A percentile compares a stretch with the other conserved stretches of the same genome.
These are phyloP conservation scores for Capronia coronata DNA, from an alignment of 2,329 filamentous ascomycete genomes.

Conservation along the genomic window DNA sequence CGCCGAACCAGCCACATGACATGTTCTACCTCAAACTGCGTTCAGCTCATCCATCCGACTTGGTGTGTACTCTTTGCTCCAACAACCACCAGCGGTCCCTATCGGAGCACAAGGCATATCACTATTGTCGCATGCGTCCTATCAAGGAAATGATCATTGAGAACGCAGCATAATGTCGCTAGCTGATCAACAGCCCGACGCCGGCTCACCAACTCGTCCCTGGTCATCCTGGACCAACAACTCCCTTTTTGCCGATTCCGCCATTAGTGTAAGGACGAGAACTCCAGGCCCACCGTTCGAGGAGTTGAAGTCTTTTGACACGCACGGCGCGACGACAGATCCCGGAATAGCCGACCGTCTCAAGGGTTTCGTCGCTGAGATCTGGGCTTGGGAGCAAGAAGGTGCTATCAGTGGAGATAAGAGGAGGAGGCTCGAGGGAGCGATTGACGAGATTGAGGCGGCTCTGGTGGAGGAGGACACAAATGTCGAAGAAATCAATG, in stretches of 20 bases:
- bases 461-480: slow-evolving; percentile 19
- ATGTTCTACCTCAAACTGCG: not conserved
- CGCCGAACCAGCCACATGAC: slow-evolving; percentile 5
- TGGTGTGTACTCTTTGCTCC: not conserved
- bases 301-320: slow-evolving; percentile 7
- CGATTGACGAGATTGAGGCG: slow-evolving; percentile 15
- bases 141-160: not conserved
- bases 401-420: slow-evolving; percentile 11
- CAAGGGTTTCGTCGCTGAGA: slow-evolving; percentile 20
- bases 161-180: slow-evolving; percentile 3
- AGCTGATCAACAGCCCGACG: slow-evolving; percentile 2
- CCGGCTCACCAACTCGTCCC: slow-evolving; percentile 16
- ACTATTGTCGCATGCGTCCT: slow-evolving; percentile 1
- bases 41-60: not conserved
- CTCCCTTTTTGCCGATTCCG: slow-evolving; percentile 29
- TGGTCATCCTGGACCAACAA: slow-evolving; percentile 22
- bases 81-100: not conserved
- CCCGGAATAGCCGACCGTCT: slow-evolving; percentile 18
- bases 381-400: slow-evolving; percentile 24
- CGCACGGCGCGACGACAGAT: slow-evolving; percentile 1
- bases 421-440: slow-evolving; percentile 14
- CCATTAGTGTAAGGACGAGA: slow-evolving; percentile 28
- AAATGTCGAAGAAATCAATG: slow-evolving; percentile 2
- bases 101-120: not conserved
- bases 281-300: slow-evolving; percentile 18